These are phyloP conservation scores for Zasmidium cellare DNA, from an alignment of 2,329 filamentous ascomycete genomes.

Conservation along the genomic window DNA sequence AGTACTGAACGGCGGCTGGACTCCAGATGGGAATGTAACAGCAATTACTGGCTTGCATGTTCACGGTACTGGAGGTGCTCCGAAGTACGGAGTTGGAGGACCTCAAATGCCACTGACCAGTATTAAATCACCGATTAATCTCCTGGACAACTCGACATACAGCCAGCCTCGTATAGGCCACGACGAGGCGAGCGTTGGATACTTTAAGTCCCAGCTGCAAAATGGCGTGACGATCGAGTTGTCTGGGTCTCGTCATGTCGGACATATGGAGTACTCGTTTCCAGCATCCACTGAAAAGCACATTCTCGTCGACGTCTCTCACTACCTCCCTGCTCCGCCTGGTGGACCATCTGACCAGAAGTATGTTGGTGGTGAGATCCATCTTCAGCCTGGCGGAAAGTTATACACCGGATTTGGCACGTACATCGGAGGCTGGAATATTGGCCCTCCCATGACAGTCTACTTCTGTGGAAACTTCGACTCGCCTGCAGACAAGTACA, in stretches of 20 bases:
- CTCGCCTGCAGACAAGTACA: conserved; percentile 25
- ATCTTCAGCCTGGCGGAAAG: conserved; percentile 44
- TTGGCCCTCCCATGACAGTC: conserved; percentile 58
- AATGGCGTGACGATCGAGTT: conserved; percentile 60
- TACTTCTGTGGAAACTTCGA: conserved; percentile 64
- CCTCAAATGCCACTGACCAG: conserved; percentile 40
- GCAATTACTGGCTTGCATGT: conserved; percentile 40
- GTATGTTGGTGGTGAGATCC: conserved; percentile 59
- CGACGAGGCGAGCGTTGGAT: conserved; percentile 55
- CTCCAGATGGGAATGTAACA: conserved; percentile 38
- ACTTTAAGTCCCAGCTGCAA: conserved; percentile 58
- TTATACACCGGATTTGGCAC: conserved; percentile 57
- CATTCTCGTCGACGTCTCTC: conserved; percentile 62
- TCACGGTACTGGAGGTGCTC: conserved; percentile 24
- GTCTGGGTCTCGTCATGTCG: conserved; percentile 56
- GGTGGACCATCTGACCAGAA: conserved; percentile 53
- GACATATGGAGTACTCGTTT: conserved; percentile 62
- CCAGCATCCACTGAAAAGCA: conserved; percentile 43
- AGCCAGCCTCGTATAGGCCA: conserved; percentile 35
- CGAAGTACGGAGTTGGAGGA: conserved; percentile 41
- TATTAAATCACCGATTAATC: conserved; percentile 40
- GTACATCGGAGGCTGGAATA: conserved; percentile 66
- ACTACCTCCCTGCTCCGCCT: conserved; percentile 54
- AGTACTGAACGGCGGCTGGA: conserved; percentile 42
- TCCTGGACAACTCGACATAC: conserved; percentile 43